A percentile compares a stretch with the other conserved stretches of the same genome.
phyloP scores from a whole-genome alignment of 176 grass and related monocot species.

The Triticum urartu region DNA sequence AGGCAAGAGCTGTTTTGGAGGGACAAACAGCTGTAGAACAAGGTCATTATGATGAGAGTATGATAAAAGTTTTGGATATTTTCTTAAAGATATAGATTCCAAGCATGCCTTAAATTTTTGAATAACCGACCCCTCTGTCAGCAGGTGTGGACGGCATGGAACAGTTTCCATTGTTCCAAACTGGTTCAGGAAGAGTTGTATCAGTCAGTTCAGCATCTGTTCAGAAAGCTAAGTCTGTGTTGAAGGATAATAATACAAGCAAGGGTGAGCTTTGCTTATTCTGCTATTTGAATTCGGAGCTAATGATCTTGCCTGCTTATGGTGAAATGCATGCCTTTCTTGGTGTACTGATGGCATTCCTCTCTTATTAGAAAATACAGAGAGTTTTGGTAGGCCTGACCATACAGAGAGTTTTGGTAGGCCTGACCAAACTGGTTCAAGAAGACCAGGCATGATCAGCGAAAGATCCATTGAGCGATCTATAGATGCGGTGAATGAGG shows the following conservation, averaged over 20 bases:
- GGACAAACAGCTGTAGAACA: slow-evolving; percentile 19
- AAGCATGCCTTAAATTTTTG: slow-evolving; percentile 21
- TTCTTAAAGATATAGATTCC: background rate
- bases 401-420: background rate
- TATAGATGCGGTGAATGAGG: slow-evolving; percentile 4
- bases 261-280: slow-evolving; percentile 19
- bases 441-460: slow-evolving; percentile 13
- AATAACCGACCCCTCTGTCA: background rate
- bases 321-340: background rate
- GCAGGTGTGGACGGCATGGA: slow-evolving; percentile 10
- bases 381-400: slow-evolving; percentile 7
- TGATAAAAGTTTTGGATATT: background rate
- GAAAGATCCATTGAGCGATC: slow-evolving; percentile 25
- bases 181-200: slow-evolving; percentile 47
- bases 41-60: slow-evolving; percentile 27
- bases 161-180: slow-evolving; percentile 44
- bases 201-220: slow-evolving; percentile 34
- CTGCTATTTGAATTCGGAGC: background rate
- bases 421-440: slow-evolving; percentile 12
- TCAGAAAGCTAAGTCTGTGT: slow-evolving; percentile 44
- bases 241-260: slow-evolving; percentile 44
- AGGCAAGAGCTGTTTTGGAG: slow-evolving; percentile 53
- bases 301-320: background rate
- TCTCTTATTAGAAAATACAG: slow-evolving; percentile 19
- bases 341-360: slow-evolving; percentile 13